Evolutionary conservation across 495 filamentous ascomycete genomes (phyloP).

Genomic region (Penicillium antarcticum): DNA sequence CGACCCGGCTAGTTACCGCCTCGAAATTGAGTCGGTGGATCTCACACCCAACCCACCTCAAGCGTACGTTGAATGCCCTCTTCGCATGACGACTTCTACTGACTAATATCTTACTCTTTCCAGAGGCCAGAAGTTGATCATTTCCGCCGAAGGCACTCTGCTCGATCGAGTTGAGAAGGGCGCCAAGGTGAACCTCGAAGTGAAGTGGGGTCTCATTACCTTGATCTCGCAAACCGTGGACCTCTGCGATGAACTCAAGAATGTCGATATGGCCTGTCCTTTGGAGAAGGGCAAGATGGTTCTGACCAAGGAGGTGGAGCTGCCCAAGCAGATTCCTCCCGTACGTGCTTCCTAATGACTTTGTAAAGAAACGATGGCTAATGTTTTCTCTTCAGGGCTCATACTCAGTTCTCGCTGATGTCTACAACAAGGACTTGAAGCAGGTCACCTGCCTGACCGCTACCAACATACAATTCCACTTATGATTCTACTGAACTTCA

Average conservation of each 20-base stretch:
- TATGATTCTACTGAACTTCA: conserved; percentile 6
- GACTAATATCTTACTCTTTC: conserved; percentile 4
- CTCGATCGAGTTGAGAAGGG: conserved; percentile 66
- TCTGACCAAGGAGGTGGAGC: conserved; percentile 75
- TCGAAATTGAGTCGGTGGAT: conserved; percentile 76
- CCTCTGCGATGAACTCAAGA: conserved; percentile 81
- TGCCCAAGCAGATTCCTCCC: conserved; percentile 86
- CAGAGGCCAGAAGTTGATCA: conserved; percentile 76
- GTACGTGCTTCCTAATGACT: conserved; percentile 50
- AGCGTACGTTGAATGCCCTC: conserved; percentile 59
- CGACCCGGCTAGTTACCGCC: conserved; percentile 54
- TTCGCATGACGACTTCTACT: conserved; percentile 4
- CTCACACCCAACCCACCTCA: conserved; percentile 81
- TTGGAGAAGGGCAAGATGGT: conserved; percentile 69
- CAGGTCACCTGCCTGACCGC: conserved; percentile 83
- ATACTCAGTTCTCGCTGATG: conserved; percentile 86
- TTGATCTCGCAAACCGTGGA: conserved; percentile 75
- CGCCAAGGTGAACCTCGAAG: conserved; percentile 72
- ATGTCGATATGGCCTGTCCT: conserved; percentile 87
- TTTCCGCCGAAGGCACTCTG: conserved; percentile 73
- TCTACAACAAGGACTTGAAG: conserved; percentile 61
- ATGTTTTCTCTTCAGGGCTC: conserved; percentile 58
- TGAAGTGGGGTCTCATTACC: conserved; percentile 90
- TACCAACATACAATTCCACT: conserved; percentile 32
- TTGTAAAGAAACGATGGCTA: conserved; percentile 2